A percentile compares a stretch with the other conserved stretches of the same genome.
Conservation (phyloP, 192 early-diverging fungal species). For the Backusella westeae region DNA sequence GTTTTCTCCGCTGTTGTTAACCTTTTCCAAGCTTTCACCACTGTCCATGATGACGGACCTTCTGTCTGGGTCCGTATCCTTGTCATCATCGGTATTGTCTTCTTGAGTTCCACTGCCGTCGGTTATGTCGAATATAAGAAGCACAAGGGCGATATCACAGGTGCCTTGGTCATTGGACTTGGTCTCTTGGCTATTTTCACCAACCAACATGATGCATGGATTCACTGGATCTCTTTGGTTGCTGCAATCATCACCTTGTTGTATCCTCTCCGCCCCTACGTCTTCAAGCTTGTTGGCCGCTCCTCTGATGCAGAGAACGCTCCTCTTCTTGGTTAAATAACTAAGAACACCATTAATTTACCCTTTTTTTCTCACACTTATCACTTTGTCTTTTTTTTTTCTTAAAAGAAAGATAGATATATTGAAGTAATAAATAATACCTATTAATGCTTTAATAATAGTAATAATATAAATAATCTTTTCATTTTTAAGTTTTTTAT, state of each 20-base stretch:
- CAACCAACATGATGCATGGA: slow-evolving; percentile 41
- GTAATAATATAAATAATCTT: background rate
- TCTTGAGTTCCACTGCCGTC: slow-evolving; percentile 55
- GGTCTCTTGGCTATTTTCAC: slow-evolving; percentile 48
- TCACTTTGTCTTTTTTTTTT: slow-evolving; percentile 1
- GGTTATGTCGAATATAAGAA: slow-evolving; percentile 61
- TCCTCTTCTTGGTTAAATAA: slow-evolving; percentile 51
- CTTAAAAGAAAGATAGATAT: background rate
- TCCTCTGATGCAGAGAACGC: slow-evolving; percentile 38
- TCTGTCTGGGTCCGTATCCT: slow-evolving; percentile 43
- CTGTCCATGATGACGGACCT: slow-evolving; percentile 36
- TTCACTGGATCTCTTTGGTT: slow-evolving; percentile 50
- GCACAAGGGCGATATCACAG: slow-evolving; percentile 58
- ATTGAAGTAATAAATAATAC: slow-evolving; percentile 10
- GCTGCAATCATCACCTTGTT: slow-evolving; percentile 40
- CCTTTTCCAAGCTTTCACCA: slow-evolving; percentile 58
- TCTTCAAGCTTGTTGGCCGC: slow-evolving; percentile 33
- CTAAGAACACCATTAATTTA: background rate
- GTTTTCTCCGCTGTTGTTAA: slow-evolving; percentile 57
- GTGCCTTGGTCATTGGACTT: slow-evolving; percentile 62
- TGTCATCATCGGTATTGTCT: slow-evolving; percentile 46
- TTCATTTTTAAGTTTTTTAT: background rate
- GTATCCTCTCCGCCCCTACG: slow-evolving; percentile 43
- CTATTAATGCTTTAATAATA: background rate
- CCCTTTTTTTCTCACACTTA: slow-evolving; percentile 1